A percentile compares a stretch with the other conserved stretches of the same genome.
These are phyloP conservation scores for Pedinophyceae sp. DNA, from an alignment of 139 green algal species.

Conservation along the genomic window DNA sequence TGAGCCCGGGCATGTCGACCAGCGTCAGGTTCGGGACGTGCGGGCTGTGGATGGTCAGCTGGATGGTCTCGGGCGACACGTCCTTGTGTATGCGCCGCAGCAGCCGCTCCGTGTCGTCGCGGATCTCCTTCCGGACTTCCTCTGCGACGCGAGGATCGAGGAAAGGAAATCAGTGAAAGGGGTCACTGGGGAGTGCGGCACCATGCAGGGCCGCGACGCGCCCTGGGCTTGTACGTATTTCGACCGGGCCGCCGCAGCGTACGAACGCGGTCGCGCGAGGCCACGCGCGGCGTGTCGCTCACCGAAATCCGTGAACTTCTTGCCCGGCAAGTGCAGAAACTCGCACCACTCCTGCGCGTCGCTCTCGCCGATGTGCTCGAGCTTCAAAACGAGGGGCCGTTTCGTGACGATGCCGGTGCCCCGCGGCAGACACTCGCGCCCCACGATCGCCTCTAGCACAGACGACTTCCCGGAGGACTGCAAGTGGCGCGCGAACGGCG, in stretches of 20 bases:
- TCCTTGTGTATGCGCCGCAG: slow-evolving; percentile 41
- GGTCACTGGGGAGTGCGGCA: too few relatives aligned
- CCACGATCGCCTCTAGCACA: slow-evolving; percentile 88
- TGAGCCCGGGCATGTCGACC: slow-evolving; percentile 92
- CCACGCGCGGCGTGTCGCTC: slow-evolving; percentile 3
- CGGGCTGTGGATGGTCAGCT: slow-evolving; percentile 75
- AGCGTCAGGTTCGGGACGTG: slow-evolving; percentile 84
- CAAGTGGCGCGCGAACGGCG: slow-evolving; percentile 3
- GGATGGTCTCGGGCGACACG: slow-evolving; percentile 85
- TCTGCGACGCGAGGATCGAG: slow-evolving; percentile 21
- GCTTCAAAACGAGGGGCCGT: slow-evolving; percentile 76
- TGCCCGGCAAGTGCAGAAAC: slow-evolving; percentile 61
- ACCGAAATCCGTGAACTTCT: slow-evolving; percentile 74
- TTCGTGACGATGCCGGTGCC: slow-evolving; percentile 86
- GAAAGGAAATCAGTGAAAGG: too few relatives aligned
- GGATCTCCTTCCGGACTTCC: slow-evolving; percentile 76
- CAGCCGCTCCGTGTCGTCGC: slow-evolving; percentile 71
- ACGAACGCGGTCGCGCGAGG: neutral
- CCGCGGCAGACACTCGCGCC: slow-evolving; percentile 81
- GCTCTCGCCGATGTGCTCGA: slow-evolving; percentile 57
- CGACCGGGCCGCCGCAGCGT: neutral
- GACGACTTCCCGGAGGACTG: slow-evolving; percentile 87
- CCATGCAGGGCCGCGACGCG: too few relatives aligned
- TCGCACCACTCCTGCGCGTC: slow-evolving; percentile 70
- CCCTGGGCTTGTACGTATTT: too few relatives aligned